Evolutionary conservation across 371 early-diverging fungal species (phyloP).

Genomic region (Gilbertella persicaria): DNA sequence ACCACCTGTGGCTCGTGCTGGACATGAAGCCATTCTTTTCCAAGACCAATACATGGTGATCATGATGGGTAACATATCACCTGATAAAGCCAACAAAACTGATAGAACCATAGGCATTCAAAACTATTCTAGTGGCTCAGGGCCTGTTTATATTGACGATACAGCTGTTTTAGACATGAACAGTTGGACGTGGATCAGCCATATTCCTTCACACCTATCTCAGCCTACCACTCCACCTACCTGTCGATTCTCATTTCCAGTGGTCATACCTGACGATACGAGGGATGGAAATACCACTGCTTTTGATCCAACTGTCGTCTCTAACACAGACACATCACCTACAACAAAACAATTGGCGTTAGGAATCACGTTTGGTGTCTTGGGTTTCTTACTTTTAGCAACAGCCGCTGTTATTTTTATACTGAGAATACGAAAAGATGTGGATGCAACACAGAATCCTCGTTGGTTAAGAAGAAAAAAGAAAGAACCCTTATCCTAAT

Average conservation of each 20-base stretch:
- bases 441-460: constrained; percentile 29
- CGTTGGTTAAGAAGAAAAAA: constrained; percentile 31
- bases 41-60: constrained; percentile 37
- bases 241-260: constrained; percentile 32
- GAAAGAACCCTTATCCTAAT: neutral
- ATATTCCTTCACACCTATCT: constrained; percentile 8
- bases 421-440: constrained; percentile 16
- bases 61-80: constrained; percentile 29
- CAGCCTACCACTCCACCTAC: constrained; percentile 4
- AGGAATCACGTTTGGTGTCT: constrained; percentile 29
- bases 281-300: neutral
- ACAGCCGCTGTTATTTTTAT: constrained; percentile 16
- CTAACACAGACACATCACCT: constrained; percentile 1
- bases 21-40: constrained; percentile 37
- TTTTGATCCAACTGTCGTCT: constrained; percentile 9
- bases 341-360: constrained; percentile 27
- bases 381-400: constrained; percentile 10
- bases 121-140: neutral
- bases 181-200: constrained; percentile 37
- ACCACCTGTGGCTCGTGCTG: constrained; percentile 27
- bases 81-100: neutral
- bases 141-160: constrained; percentile 29
- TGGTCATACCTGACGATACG: constrained; percentile 11
- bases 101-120: constrained; percentile 8
- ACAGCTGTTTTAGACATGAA: constrained; percentile 38